Base-by-base conservation (phyloP, 2,329 filamentous ascomycete genomes). In the Knoxdaviesia proteae region DNA sequence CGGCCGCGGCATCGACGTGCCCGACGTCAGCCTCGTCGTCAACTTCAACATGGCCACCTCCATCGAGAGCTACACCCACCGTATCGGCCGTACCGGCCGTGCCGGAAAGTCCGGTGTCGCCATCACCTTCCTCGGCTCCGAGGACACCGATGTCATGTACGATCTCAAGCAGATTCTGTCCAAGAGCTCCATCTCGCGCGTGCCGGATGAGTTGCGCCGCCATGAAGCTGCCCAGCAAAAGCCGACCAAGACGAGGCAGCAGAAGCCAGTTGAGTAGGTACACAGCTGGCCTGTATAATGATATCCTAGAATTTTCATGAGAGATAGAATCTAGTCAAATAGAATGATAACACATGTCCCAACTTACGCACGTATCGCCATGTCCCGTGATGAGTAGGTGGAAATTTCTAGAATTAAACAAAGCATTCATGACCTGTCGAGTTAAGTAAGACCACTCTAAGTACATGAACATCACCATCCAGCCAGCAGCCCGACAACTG, bases 11-110 rank as follows among this genome's bases (percentile, higher is more conserved):
- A 94, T 98, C 58, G 90, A 98, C 61, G 87, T 98, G 4, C 77
- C 82, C 0, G 90, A 96, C 55, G 90, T 98, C 36, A 83, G 75
- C 47, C 71, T 98, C 46, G 90, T 98, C 45, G 71, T 98, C 57
- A 98, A 98, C 65, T 98, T 96, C 73, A 98, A 96, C 68, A 96
- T 98, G 90, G 81, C 90, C 0, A 77, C 65, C 8, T 84, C 69
- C 51, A 96, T 98, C 50, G 90, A 98, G 63, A 80, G 75, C 55
- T 98, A 98, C 58, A 96, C 88, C 3, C 90, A 98, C 67, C 79
- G 90, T 64, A 81, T 98, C 54, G 90, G 90, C 59, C 80, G 90
- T 64, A 98, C 90, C 1, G 90, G 90, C 68, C 81, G 90, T 77
- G 90, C 90, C 2, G 90, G 90, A 47, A 96, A 96, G 73, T 87